Evolutionary conservation across 202 grass and related monocot species (phyloP), one percentile per base, ranked within the genome.

Genomic region (Zizania palustris): DNA sequence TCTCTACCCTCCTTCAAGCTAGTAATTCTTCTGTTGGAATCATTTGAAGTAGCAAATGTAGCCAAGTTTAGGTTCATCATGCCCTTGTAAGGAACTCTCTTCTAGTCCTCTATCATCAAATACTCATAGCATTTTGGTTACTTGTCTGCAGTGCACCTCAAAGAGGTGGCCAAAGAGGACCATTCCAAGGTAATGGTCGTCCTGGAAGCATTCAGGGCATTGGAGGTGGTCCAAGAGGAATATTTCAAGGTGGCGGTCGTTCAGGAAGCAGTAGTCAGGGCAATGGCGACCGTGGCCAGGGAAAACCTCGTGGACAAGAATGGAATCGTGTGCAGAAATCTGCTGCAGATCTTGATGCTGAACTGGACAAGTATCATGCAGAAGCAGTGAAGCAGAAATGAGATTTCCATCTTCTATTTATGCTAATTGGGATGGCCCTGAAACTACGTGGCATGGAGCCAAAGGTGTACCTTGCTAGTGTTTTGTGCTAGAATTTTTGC

Each of bases 291-390:
- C 74, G 42, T 5, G 69, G 73, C 48, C 74, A 69, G 18, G 82
- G 69, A 6, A 85, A 72, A 79, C 73, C 63, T 36, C 64, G 85
- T 61, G 89, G 81, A 11, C 58, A 80, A 64, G 85, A 78, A 41
- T 40, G 63, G 67, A 81, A 62, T 38, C 63, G 74, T 20, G 72
- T 48, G 9, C 69, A 48, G 11, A 12, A 73, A 33, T 88, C 85
- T 37, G 67, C 73, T 62, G 82, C 82, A 60, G 89, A 91, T 85
- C 89, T 91, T 67, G 89, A 91, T 54, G 89, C 85, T 71, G 89
- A 91, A 59, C 70, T 91, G 58, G 89, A 91, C 42, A 71, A 88
- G 58, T 91, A 91, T 58, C 89, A 91, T 65, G 56, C 82, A 45
- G 59, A 77, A 35, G 68, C 89, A 38, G 85, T 82, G 77, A 77